Conservation (phyloP, 768 basidiomycete species). For the Saitozyma sp. region DNA sequence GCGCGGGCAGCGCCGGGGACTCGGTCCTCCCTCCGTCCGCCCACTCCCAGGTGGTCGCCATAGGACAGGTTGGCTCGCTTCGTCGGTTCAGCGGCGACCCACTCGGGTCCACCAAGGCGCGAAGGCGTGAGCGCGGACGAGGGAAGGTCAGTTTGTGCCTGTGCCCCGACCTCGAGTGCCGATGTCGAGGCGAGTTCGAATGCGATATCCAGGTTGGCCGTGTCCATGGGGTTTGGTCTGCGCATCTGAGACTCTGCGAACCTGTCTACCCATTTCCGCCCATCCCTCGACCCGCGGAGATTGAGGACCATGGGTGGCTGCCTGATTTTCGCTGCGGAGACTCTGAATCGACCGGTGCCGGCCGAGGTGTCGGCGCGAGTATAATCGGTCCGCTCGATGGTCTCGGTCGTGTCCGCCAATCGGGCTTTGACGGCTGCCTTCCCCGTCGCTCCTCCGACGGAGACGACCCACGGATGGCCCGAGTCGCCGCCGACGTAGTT, state of each 20-base stretch:
- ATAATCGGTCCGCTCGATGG: slow-evolving; percentile 11
- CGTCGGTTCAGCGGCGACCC: no score
- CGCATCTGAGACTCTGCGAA: not conserved
- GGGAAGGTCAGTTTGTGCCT: no score
- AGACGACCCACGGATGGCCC: slow-evolving; percentile 8
- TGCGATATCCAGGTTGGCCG: not conserved
- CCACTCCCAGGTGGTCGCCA: no score
- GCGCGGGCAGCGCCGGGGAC: no score
- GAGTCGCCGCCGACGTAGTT: not conserved
- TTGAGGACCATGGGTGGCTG: slow-evolving; percentile 15
- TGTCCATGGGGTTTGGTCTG: slow-evolving; percentile 1
- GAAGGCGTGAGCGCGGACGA: no score
- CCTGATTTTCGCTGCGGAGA: slow-evolving; percentile 5
- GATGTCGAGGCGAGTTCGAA: not conserved
- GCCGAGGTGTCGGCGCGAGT: slow-evolving; percentile 6
- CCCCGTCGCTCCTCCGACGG: slow-evolving; percentile 12
- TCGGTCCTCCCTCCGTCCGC: no score
- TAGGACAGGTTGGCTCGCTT: no score
- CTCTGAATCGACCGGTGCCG: slow-evolving; percentile 13
- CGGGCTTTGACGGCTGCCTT: not conserved
- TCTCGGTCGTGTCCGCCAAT: not conserved
- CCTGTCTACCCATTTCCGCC: slow-evolving; percentile 1
- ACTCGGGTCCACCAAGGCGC: no score
- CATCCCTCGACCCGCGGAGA: not conserved
- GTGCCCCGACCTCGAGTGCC: no score